These are phyloP conservation scores for Rhizopogon vulgaris DNA, from an alignment of 768 basidiomycete genomes.

Conservation along the genomic window DNA sequence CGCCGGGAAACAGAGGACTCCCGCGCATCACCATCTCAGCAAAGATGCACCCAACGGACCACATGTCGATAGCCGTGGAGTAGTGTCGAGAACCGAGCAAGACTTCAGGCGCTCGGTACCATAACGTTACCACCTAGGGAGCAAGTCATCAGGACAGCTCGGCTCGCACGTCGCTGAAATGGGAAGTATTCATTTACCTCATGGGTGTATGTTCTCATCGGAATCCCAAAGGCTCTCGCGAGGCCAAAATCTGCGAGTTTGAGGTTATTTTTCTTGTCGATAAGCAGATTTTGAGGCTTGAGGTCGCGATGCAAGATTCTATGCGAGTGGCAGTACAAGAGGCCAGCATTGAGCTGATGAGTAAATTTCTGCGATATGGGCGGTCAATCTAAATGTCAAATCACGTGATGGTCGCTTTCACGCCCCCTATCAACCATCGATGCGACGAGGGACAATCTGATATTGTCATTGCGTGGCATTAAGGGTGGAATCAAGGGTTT, in stretches of 20 bases:
- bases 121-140: constrained; percentile 90
- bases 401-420: constrained; percentile 27
- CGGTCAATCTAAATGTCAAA: constrained; percentile 3
- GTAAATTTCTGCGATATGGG: constrained; percentile 79
- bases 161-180: not conserved
- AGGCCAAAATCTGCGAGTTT: constrained; percentile 97
- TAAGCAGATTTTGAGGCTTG: constrained; percentile 93
- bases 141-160: constrained; percentile 7
- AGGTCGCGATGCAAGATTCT: constrained; percentile 96
- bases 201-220: constrained; percentile 98
- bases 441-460: constrained; percentile 11
- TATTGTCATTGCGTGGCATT: not conserved
- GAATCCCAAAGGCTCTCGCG: constrained; percentile 95
- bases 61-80: constrained; percentile 98
- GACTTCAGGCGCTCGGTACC: constrained; percentile 99
- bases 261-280: constrained; percentile 83
- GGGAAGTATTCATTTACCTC: constrained; percentile 51
- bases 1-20: constrained; percentile 91
- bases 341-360: constrained; percentile 83
- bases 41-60: constrained; percentile 99
- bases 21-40: constrained; percentile 97
- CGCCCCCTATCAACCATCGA: constrained; percentile 15
- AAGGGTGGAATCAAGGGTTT: not conserved
- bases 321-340: constrained; percentile 92
- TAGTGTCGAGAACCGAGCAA: constrained; percentile 94